Evolutionary conservation across 78 protist species (phyloP), one percentile per base, ranked within the genome.

Genomic region (Cavenderia fasciculata): DNA sequence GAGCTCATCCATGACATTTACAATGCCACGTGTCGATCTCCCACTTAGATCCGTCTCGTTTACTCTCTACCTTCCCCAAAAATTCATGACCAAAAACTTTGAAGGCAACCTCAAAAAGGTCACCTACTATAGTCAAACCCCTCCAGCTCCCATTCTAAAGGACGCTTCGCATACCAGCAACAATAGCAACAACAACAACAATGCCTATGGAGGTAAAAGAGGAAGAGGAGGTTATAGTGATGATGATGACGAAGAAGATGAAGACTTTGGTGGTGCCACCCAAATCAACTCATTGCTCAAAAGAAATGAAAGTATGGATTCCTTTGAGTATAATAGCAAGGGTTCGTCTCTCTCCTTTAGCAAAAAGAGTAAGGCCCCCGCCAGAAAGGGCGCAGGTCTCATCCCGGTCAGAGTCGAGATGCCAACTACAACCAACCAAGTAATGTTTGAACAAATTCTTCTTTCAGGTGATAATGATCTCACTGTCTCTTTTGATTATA

Each of bases 1-100:
- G 38, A 77, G 33, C 29, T 68, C 79, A 12, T 7, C n/a, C 4
- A 31, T 61, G 34, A 25, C 41, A 51, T 68, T 82, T 52, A 59
- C n/a, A n/a, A 31, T 82, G 23, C 90, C 90, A 36, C 49, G 68
- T 43, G 52, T 82, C 47, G 90, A 82, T 69, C 61, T 82, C 16
- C 78, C 76, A 27, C 57, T 82, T 2, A n/a, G 90, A 31, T 52
- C 90, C 6, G 76, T 59, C 23, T 82, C 51, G 19, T 36, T 21
- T 27, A 68, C 90, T 0, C 10, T 82, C n/a, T 56, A 68, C 47
- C 14, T 82, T 27, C 90, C 90, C 34, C 10, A 57, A 4, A 63
- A 63, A 40, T 63, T n/a, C 47, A n/a, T n/a, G n/a, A n/a, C n/a
- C n/a, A n/a, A n/a, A n/a, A 54, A 73, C n/a, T 73, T 54, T 25